Evolutionary conservation across 2,329 filamentous ascomycete species (phyloP).

Genomic region (Epichloe hybrida): DNA sequence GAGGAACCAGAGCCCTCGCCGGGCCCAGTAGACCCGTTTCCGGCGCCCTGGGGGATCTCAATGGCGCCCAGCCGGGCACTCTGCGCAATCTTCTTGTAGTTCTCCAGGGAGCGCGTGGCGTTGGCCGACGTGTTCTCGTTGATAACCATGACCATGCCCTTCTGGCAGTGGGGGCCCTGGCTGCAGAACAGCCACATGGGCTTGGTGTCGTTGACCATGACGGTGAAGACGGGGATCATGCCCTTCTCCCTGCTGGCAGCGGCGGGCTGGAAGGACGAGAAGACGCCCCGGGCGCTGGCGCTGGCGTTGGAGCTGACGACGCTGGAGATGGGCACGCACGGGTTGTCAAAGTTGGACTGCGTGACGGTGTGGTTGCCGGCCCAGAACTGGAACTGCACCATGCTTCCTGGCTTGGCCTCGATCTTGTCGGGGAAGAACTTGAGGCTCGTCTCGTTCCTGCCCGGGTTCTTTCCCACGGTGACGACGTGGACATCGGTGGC

Average conservation of each 20-base stretch:
- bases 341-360: conserved; percentile 60
- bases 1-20: neutral
- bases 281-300: conserved; percentile 45
- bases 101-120: conserved; percentile 34
- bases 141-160: conserved; percentile 63
- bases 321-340: conserved; percentile 48
- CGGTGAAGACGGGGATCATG: conserved; percentile 53
- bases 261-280: conserved; percentile 54
- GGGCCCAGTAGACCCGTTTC: neutral
- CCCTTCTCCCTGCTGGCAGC: conserved; percentile 34
- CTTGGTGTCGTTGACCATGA: conserved; percentile 53
- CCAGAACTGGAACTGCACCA: conserved; percentile 55
- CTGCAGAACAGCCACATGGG: conserved; percentile 74
- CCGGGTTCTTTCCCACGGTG: conserved; percentile 41
- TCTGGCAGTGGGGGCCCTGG: conserved; percentile 60
- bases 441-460: conserved; percentile 36
- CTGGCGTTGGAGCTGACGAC: conserved; percentile 27
- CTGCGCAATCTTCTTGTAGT: conserved; percentile 31
- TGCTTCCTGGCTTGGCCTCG: conserved; percentile 45
- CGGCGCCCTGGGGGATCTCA: conserved; percentile 10
- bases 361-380: conserved; percentile 65
- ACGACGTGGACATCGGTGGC: conserved; percentile 45
- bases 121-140: conserved; percentile 51
- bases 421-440: conserved; percentile 55
- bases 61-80: conserved; percentile 12